Base-by-base conservation (phyloP, 345 rosid genomes). In the Odontarrhena argentea region DNA sequence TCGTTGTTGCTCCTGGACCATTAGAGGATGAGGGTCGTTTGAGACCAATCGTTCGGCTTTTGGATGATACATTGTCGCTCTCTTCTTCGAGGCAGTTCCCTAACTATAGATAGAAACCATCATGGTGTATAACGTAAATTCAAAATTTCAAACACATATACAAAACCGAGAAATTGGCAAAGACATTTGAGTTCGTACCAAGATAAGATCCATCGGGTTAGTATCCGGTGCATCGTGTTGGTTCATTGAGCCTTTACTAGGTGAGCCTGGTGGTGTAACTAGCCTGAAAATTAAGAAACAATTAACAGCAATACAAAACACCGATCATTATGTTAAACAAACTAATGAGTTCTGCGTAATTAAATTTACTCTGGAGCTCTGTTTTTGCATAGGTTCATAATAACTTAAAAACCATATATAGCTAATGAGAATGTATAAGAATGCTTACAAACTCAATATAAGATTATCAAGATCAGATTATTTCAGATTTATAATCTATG, bases 1-100 rank as follows among this genome's bases (percentile, higher is more conserved):
- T 57, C 13, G 74, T 58, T 60, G 85, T 70, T 18, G 22, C 22
- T 34, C 70, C 69, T 24, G 78, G 78, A 46, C 86, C 85, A 30
- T 75, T 68, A 5, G 96, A 84, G 58, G 92, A 86, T 35, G 88
- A 84, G 26, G 92, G 87, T 76, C 89, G 78, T 38, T 76, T 76
- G 55, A 60, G 53, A 26, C 71, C 76, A 28, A 44, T 50, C 63
- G 46, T 69, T 60, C 69, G 73, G 43, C 70, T 78, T 59, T 63
- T 82, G 14, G 79, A 72, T 30, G 68, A 38, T 47, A 67, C 49
- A 24, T 12, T 60, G 61, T 52, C 13, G 2, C 37, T 22, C 41
- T 25, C 61, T 70, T 70, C 70, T 55, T 47, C 49, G 11, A 25
- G 32, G 24, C 7, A 64, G 8, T 13, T 73, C n/a, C 35, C 55